These are phyloP conservation scores for Saturnispora bothae DNA, from an alignment of 805 yeast species.

Conservation along the genomic window DNA sequence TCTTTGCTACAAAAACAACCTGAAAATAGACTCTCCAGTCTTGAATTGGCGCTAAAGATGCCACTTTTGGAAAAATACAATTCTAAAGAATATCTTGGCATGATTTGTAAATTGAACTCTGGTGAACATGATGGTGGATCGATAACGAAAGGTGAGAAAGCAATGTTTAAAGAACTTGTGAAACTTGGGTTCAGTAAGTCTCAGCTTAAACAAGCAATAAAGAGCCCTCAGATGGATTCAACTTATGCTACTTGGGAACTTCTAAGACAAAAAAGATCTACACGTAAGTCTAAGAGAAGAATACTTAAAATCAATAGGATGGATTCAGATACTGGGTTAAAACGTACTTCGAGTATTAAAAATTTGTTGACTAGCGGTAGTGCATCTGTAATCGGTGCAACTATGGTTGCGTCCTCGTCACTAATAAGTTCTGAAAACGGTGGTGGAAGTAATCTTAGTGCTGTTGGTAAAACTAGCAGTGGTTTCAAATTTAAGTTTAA, in stretches of 20 bases:
- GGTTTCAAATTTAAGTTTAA: no score
- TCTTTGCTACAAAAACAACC: slow-evolving; percentile 60
- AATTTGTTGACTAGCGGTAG: no score
- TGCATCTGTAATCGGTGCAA: no score
- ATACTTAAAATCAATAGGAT: no score
- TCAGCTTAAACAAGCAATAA: slow-evolving; percentile 45
- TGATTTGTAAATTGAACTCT: slow-evolving; percentile 28
- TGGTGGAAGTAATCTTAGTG: no score
- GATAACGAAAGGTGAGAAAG: slow-evolving; percentile 47
- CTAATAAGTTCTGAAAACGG: no score
- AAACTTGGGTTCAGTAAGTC: slow-evolving; percentile 57
- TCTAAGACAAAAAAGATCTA: slow-evolving; percentile 42
- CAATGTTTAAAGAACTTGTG: slow-evolving; percentile 47
- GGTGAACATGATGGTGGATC: slow-evolving; percentile 19
- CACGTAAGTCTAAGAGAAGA: no score
- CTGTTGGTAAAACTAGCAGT: no score
- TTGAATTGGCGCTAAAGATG: slow-evolving; percentile 39
- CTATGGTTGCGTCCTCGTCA: no score
- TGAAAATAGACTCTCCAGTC: slow-evolving; percentile 42
- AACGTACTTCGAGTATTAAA: neutral
- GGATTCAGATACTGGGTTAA: neutral
- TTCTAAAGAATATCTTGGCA: slow-evolving; percentile 33
- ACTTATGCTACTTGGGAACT: slow-evolving; percentile 69
- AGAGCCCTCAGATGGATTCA: slow-evolving; percentile 53
- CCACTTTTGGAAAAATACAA: slow-evolving; percentile 38